These are phyloP conservation scores for Pythium phragmitis DNA, from an alignment of 352 stramenopile species.

Conservation along the genomic window DNA sequence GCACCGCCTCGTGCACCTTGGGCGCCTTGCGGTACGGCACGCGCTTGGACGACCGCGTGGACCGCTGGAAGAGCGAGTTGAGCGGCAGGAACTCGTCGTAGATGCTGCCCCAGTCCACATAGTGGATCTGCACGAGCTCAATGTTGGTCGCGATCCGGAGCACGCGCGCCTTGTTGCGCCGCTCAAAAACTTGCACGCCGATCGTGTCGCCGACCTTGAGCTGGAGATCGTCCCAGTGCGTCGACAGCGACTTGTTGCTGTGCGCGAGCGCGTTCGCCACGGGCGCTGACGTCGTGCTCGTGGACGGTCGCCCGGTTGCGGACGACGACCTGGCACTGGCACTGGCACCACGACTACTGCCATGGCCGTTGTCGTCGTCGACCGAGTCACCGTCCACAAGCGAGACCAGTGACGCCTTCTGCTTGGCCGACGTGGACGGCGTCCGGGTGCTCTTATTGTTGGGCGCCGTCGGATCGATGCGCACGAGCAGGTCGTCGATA, in stretches of 20 bases:
- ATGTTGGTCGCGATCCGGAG: constrained; percentile 65
- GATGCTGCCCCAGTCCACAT: constrained; percentile 79
- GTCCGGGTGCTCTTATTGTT: background rate
- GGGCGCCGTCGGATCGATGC: constrained; percentile 44
- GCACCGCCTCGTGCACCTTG: constrained; percentile 69
- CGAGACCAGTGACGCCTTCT: constrained; percentile 1
- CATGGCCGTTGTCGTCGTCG: background rate
- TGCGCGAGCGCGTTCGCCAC: constrained; percentile 16
- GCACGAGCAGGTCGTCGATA: constrained; percentile 63
- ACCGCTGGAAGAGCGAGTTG: constrained; percentile 55
- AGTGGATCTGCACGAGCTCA: constrained; percentile 77
- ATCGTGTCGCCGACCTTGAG: constrained; percentile 64
- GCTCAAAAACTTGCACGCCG: constrained; percentile 75
- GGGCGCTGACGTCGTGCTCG: constrained; percentile 8
- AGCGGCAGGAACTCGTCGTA: constrained; percentile 81
- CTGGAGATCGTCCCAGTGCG: constrained; percentile 64
- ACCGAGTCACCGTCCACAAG: background rate
- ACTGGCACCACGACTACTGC: too few relatives aligned
- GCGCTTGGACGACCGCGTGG: constrained; percentile 40
- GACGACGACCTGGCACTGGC: too few relatives aligned
- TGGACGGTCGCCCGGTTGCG: background rate
- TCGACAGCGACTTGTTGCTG: constrained; percentile 26
- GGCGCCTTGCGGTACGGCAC: constrained; percentile 60
- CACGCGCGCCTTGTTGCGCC: constrained; percentile 65
- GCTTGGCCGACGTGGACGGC: background rate